Evolutionary conservation across 306 rosid genomes (phyloP).

Genomic region (Lagenaria siceraria): DNA sequence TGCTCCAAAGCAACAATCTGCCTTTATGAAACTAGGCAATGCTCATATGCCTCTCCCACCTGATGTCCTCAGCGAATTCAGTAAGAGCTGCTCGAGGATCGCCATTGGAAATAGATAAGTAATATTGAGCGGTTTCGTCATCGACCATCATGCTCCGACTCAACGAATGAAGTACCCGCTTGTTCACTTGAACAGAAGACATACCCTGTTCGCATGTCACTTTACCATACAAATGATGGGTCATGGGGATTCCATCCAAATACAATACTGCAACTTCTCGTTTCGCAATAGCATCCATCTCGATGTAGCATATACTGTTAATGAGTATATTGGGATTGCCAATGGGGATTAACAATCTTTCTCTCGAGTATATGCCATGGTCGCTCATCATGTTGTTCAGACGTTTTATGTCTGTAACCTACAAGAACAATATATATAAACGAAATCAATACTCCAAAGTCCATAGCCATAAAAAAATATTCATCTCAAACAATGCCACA

Average conservation of each 20-base stretch:
- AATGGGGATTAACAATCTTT: conserved; percentile 73
- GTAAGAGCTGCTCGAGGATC: conserved; percentile 85
- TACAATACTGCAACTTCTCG: conserved; percentile 90
- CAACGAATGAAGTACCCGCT: conserved; percentile 53
- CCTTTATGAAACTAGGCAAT: conserved; percentile 11
- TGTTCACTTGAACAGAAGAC: conserved; percentile 50
- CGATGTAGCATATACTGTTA: conserved; percentile 56
- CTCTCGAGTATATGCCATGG: conserved; percentile 90
- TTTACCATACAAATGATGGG: conserved; percentile 3
- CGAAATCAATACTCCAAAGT: background rate
- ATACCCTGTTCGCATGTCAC: conserved; percentile 7
- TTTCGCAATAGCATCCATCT: conserved; percentile 62
- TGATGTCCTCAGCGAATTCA: conserved; percentile 61
- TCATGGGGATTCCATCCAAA: conserved; percentile 42
- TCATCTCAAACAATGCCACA: background rate
- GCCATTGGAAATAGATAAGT: conserved; percentile 67
- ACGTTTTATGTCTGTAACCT: conserved; percentile 83
- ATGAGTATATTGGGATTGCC: conserved; percentile 47
- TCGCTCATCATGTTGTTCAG: conserved; percentile 96
- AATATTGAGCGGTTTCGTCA: conserved; percentile 77
- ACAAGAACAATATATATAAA: background rate
- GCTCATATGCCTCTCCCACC: conserved; percentile 60
- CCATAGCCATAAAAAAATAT: background rate
- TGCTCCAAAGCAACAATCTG: background rate
- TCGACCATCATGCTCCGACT: conserved; percentile 87